Percentiles rank a stretch among this genome's conserved stretches.
phyloP scores from a whole-genome alignment of 352 stramenopile genomes.

The Globisporangium cederbergense region DNA sequence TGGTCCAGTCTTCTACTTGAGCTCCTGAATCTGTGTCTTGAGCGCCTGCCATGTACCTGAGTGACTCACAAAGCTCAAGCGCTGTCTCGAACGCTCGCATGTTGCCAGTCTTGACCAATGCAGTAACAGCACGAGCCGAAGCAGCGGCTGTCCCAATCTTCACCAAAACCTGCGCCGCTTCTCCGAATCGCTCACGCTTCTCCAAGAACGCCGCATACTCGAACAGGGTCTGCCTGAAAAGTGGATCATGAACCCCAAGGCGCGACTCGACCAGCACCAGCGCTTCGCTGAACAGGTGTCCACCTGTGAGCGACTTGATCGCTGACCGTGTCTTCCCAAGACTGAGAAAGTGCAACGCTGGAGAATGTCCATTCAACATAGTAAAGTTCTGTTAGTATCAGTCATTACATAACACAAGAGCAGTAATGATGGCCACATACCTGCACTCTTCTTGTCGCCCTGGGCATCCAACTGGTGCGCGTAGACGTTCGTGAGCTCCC shows the following conservation, averaged over 20 bases:
- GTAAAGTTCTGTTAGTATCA: not conserved
- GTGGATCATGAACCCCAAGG: slow-evolving; percentile 33
- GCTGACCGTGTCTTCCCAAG: slow-evolving; percentile 56
- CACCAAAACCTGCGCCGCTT: slow-evolving; percentile 30
- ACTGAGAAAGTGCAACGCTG: slow-evolving; percentile 57
- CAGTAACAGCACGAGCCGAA: slow-evolving; percentile 22
- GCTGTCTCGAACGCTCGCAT: slow-evolving; percentile 25
- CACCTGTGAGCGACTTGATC: slow-evolving; percentile 35
- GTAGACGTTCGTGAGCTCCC: slow-evolving; percentile 61
- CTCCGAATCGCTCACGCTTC: slow-evolving; percentile 25
- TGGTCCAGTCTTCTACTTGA: slow-evolving; percentile 16
- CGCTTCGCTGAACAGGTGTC: slow-evolving; percentile 48
- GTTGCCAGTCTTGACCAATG: slow-evolving; percentile 35
- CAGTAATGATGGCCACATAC: slow-evolving; percentile 15
- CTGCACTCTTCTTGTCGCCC: slow-evolving; percentile 46
- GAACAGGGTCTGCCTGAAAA: slow-evolving; percentile 37
- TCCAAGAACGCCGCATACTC: slow-evolving; percentile 38
- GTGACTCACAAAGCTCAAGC: slow-evolving; percentile 26
- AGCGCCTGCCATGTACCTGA: not conserved
- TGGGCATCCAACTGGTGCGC: slow-evolving; percentile 43
- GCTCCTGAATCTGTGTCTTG: not conserved
- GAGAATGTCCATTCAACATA: too few relatives aligned
- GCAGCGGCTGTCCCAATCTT: slow-evolving; percentile 23
- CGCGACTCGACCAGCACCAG: slow-evolving; percentile 45
- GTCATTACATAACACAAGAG: not conserved